Base-by-base conservation (phyloP, 768 basidiomycete genomes). In the Agrocybe praecox region DNA sequence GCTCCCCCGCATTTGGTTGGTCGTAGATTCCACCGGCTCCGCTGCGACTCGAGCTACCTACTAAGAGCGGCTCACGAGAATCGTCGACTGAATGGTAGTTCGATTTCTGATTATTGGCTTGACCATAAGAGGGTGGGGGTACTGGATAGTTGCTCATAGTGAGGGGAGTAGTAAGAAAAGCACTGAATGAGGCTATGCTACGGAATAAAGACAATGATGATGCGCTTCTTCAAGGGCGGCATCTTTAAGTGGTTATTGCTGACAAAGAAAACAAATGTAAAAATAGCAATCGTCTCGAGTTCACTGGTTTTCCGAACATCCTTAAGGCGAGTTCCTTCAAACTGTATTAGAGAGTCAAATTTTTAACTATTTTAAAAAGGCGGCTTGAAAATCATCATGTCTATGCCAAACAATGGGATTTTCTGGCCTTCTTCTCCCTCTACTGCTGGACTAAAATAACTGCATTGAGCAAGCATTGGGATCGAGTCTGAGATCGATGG, bases 1-100 rank as follows among this genome's bases (percentile, higher is more conserved):
- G 66, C 61, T 94, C 93, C 46, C 83, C 91, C 32, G 74, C 76
- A 23, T 74, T 78, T 6, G 92, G 87, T 62, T 94, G 91, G 73
- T 94, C 84, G 61, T 82, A 90, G 62, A 86, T 80, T n/a, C 75
- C 86, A 24, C 79, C 78, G 17, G 70, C 70, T 17, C 76, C 70
- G 43, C 72, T 74, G 56, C 80, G 76, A 52, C 83, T 77, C 18
- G 82, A 69, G 22, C 80, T 74, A 42, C 77, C 79, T 22, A 90
- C 79, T 22, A 90, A 77, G 34, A 93, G 73, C 1, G 89, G 90
- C 58, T 89, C 80, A 1, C 68, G 65, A 7, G 69, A 65, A 6
- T 74, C 75, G 19, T 65, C 60, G 8, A 65, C 59, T n/a, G 66
- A 61, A 51, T 66, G 62, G 40, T 62, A 68, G 61, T 52, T 71